Evolutionary conservation across 208 protist genomes (phyloP).

Genomic region (Leishmania gerbilli): DNA sequence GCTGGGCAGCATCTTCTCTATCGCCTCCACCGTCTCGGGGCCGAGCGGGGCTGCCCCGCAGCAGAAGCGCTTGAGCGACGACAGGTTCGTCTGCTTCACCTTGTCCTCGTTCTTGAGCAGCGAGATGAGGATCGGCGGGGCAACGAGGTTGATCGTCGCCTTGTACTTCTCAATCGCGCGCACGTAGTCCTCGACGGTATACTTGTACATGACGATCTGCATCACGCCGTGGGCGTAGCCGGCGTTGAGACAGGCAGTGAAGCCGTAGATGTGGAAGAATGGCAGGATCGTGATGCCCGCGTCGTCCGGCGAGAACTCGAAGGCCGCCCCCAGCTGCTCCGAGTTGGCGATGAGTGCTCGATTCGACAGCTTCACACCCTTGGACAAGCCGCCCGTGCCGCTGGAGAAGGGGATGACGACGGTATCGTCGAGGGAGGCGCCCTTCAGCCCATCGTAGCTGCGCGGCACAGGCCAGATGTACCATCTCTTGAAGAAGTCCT

Average conservation of each 20-base stretch:
- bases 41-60: conserved; percentile 67
- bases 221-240: conserved; percentile 27
- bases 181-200: conserved; percentile 50
- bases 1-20: conserved; percentile 34
- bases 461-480: conserved; percentile 21
- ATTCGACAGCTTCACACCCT: conserved; percentile 59
- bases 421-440: conserved; percentile 22
- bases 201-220: conserved; percentile 60
- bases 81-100: conserved; percentile 35
- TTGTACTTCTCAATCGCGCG: conserved; percentile 51
- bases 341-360: conserved; percentile 35
- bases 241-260: conserved; percentile 47
- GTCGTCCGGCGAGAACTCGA: conserved; percentile 29
- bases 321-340: conserved; percentile 21
- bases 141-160: conserved; percentile 59
- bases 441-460: conserved; percentile 16
- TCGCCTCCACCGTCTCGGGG: conserved; percentile 18
- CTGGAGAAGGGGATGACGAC: conserved; percentile 18
- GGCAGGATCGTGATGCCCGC: conserved; percentile 60
- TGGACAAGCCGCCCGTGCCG: conserved; percentile 35
- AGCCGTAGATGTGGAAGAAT: conserved; percentile 87
- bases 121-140: conserved; percentile 72
- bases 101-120: conserved; percentile 67
- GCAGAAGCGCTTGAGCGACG: conserved; percentile 34
- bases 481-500: conserved; percentile 25